Evolutionary conservation across 768 basidiomycete species (phyloP), one percentile per base, ranked within the genome.

Genomic region (Agrocybe chaxingu): DNA sequence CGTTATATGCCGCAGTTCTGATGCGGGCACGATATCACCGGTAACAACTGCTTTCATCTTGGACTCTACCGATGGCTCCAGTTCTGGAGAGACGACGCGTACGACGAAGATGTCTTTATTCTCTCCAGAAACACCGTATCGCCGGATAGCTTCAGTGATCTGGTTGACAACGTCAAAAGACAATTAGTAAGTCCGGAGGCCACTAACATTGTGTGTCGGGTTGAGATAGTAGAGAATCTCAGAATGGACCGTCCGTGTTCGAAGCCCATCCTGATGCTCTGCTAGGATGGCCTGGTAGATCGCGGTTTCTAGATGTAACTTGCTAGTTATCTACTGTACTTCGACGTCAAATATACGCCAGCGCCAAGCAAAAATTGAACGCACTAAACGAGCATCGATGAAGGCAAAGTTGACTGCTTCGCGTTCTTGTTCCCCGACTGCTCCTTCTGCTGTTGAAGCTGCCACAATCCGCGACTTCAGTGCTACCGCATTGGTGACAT

Each of bases 341-440:
- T 1, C 47, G 52, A 37, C 36, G 52, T 52, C 41, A 12, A 36
- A 37, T 41, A 2, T 4, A 42, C 19, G 19, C 13, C n/a, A 10
- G 36, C 40, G 51, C 30, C 45, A 32, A 46, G 51, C 34, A 37
- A 52, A 42, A 30, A 47, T 31, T 24, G 44, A 68, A 5, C 88
- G 53, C 55, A 96, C 93, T 61, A 92, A 78, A 33, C 74, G 75
- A 16, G 90, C 92, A 64, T 98, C 88, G 61, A 98, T 74, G 67
- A 98, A 98, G 0, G 89, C 88, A 69, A 90, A 97, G 60, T 94
- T 91, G 57, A 97, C 79, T n/a, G 80, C 79, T 29, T 81, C 81
- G 45, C 91, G 79, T 59, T 90, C 87, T 10, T 57, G 59, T 24
- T 89, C 81, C 13, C 92, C 91, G 6, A 76, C 74, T 1, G 65